These are phyloP conservation scores for Litchi chinensis DNA, from an alignment of 345 rosid species.

Conservation along the genomic window DNA sequence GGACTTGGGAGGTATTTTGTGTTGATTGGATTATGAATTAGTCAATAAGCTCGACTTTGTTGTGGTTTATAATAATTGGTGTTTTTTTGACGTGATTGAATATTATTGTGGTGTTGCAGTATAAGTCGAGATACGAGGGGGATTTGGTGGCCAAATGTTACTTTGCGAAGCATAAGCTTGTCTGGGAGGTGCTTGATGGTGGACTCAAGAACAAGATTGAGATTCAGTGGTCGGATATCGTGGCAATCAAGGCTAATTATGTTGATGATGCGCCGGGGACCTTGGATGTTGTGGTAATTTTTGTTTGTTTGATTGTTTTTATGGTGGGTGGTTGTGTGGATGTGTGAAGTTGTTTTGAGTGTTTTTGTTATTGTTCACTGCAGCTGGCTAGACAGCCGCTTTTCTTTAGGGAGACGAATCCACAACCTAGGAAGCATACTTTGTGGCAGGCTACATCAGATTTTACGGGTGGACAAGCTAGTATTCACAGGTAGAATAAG, in stretches of 20 bases:
- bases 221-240: slow-evolving; percentile 79
- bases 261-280: slow-evolving; percentile 49
- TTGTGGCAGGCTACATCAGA: slow-evolving; percentile 77
- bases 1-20: slow-evolving; percentile 69
- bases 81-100: neutral
- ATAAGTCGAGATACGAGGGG: slow-evolving; percentile 67
- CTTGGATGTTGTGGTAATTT: slow-evolving; percentile 61
- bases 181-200: slow-evolving; percentile 86
- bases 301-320: neutral
- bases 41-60: neutral
- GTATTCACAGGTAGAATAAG: slow-evolving; percentile 51
- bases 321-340: neutral
- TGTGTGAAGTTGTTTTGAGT: neutral
- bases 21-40: neutral
- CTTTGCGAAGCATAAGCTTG: slow-evolving; percentile 76
- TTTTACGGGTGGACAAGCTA: slow-evolving; percentile 73
- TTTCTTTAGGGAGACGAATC: slow-evolving; percentile 77
- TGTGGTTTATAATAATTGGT: neutral
- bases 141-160: slow-evolving; percentile 80
- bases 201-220: slow-evolving; percentile 78
- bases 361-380: slow-evolving; percentile 17
- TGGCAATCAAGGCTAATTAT: slow-evolving; percentile 61
- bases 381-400: slow-evolving; percentile 80
- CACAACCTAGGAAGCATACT: slow-evolving; percentile 78
- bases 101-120: slow-evolving; percentile 35